Base-by-base conservation (phyloP, 2,329 filamentous ascomycete genomes). In the Mariannaea sp. region DNA sequence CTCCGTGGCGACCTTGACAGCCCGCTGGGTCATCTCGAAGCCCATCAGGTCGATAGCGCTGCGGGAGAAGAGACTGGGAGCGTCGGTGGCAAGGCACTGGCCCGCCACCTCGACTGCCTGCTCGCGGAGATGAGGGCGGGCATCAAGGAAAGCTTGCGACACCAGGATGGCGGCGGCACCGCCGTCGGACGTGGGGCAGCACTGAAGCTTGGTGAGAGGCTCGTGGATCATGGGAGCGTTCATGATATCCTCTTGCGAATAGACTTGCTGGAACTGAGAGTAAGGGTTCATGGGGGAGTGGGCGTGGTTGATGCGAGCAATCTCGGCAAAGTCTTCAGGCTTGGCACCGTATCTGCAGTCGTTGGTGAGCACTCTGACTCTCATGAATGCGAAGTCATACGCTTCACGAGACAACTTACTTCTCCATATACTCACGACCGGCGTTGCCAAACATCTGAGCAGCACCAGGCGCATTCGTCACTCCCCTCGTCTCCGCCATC, bases 401-500 rank as follows among this genome's bases (percentile, higher is more conserved):
- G 8, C 14, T 20, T n/a, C n/a, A n/a, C n/a, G n/a, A n/a, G n/a
- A n/a, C n/a, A n/a, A 68, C 81, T 64, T 71, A 90, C 86, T 90
- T 93, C 77, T 97, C 92, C 78, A 95, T 97, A 71, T 97, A 97
- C 76, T 97, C 93, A 46, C 85, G 75, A 2, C 93, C 93, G 12
- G 92, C 93, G 68, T 97, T 97, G 32, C 92, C 94, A 71, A 97
- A 97, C 81, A 96, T 86, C 75, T 97, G 94, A 0, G 92, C 91
- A 0, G 92, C 89, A 4, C 88, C 88, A 0, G 92, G 92, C 0
- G 90, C 89, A 59, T 92, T 91, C 3, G 88, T 90, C 29, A 92
- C 61, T 1, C 92, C 92, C 45, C 90, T 78, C 1, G 92, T 96
- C 67, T 85, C 85, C 50, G 82, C 84, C 90, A 96, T 93, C 83